Base-by-base conservation (phyloP, 805 yeast species). In the Teunomyces kruisii region DNA sequence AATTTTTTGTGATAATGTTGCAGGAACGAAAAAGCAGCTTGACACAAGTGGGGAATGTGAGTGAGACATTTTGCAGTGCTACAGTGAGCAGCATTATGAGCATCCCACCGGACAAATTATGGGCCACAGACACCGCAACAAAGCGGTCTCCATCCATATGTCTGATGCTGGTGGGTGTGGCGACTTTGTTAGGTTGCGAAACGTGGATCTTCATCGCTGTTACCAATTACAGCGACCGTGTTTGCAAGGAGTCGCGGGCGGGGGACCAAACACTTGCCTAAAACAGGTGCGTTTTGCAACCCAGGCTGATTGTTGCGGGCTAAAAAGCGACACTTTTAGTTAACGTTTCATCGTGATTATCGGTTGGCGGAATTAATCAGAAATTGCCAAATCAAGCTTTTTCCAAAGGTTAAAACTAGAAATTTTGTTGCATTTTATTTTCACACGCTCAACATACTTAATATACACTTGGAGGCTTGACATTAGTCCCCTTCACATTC, bases 181-280 rank as follows among this genome's bases (percentile, higher is more conserved):
- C 6, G 22, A n/a, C 22, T 3, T 19, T 19, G 22, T 4, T 19
- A 3, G 22, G 22, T 6, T 6, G 6, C 22, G 22, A 19, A 19
- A 19, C 22, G 22, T 19, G 22, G 22, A 19, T 19, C 22, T 19
- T 19, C 22, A 19, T 19, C 6, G 22, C 22, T 26, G 38, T 35
- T 13, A 24, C 22, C 38, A 35, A 35, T 24, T 35, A 13, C 28
- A 19, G 26, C n/a, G 10, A 24, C 28, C 15, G 8, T 16, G 13
- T 24, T n/a, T 19, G 38, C 3, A 19, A 35, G 38, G 38, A 22
- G 38, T 35, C 22, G 15, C 10, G 3, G 13, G 16, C 12, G 16
- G 38, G 38, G 38, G 22, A 6, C 26, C 38, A 19, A 35, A 35
- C 38, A 17, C 38, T 22, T 35, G 12, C 38, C 38, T 22, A 22